Evolutionary conservation across 2,329 filamentous ascomycete species (phyloP), one percentile per base, ranked within the genome.

Genomic region (Penicillium sp.): DNA sequence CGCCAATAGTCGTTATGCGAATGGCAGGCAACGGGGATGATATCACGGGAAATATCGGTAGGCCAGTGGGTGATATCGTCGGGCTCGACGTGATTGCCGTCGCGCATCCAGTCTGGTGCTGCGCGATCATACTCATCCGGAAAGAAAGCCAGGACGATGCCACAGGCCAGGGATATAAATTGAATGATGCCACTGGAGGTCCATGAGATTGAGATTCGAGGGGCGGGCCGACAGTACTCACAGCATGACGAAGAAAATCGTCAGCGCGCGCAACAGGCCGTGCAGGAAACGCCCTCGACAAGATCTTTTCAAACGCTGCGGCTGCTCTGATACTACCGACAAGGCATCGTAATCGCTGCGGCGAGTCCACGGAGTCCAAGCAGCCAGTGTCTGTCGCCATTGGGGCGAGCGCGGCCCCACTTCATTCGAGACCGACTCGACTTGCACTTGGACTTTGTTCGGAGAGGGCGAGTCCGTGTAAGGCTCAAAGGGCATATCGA

Each of bases 1-100:
- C 73, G 71, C 73, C 73, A 77, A 55, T 78, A 77, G 54, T 78
- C 75, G 49, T 78, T 78, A 50, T 78, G 75, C 2, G 73, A 76
- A 48, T 77, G 74, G 42, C 73, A 76, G 20, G 61, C 64, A 9
- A 73, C 67, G 0, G 74, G 72, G 1, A 59, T 54, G 20, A 75
- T 67, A 41, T 72, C 70, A 14, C 65, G 66, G 3, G 72, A 74
- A 44, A 71, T 62, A 50, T 75, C 71, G 1, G 71, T 66, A 0
- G 72, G 67, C 65, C 65, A 70, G 39, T 54, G 59, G 8, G 38
- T 45, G 6, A 65, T 53, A 16, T 68, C 65, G 38, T 64, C 55
- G 5, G 61, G 59, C 36, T 60, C 55, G 11, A 59, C 60, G 14
- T 66, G 51, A 22, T 63, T 60, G 7, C 59, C 51, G 16, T 17